Base-by-base conservation (phyloP, 176 grass and related monocot species). In the Phoenix dactylifera region DNA sequence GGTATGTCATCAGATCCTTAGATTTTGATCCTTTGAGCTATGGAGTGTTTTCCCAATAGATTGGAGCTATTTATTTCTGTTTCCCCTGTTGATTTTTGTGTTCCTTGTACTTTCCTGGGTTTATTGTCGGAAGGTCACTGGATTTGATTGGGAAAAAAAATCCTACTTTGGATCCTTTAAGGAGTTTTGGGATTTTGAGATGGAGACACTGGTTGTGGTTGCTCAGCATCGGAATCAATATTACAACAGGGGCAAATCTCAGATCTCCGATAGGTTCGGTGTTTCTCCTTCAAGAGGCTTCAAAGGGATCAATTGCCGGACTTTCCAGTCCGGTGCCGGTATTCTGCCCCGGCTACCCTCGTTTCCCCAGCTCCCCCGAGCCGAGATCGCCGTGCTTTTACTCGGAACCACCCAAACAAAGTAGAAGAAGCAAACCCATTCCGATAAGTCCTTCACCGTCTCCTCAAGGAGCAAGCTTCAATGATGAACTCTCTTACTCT, bases 151-250 rank as follows among this genome's bases (percentile, higher is more conserved):
- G 18, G n/a, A 49, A 60, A 44, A 14, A 44, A 44, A 44, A 3
- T 9, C 7, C 5, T 6, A 1, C 10, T 56, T 3, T 10, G 25
- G 1, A 3, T 26, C 28, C 24, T 62, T 24, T 59, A 26, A 25
- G 19, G 25, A 3, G 26, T 26, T n/a, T 60, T n/a, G 19, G 10
- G 10, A 44, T 44, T 14, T 44, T 14, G 55, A 22, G 16, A 95
- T 95, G 90, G 83, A 65, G 71, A 79, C 73, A 54, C 53, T 82
- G 16, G 75, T 87, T 57, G 77, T 79, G 63, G 81, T 95, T 76
- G 73, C 80, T 54, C 83, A 90, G 70, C 80, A 87, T 67, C 82
- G 77, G 22, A 73, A 53, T 64, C 83, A 84, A 51, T 81, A 83
- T 18, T 72, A n/a, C 60, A 61, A 58, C 67, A 58, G 80, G 67